Evolutionary conservation across 1,284 basidiomycete species (phyloP), one percentile per base, ranked within the genome.

Genomic region (Marasmius oreades): DNA sequence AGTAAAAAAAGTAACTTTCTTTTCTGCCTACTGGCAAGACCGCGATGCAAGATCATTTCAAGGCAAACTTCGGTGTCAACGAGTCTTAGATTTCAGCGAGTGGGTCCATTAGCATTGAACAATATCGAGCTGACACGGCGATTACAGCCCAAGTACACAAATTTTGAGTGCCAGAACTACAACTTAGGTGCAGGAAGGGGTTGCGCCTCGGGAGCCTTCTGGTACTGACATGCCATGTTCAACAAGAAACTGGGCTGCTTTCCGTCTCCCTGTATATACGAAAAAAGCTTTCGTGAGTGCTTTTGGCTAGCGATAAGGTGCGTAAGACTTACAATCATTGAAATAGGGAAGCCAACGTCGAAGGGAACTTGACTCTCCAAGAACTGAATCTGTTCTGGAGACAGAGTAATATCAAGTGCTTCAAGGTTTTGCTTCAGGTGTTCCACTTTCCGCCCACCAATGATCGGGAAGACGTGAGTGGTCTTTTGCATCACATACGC

Each of bases 391-490:
- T 77, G 75, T 52, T 74, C 71, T 3, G 60, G 54, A 1, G 66
- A 64, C 36, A 79, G 67, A 5, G 62, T 58, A 47, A 80, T 66
- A 16, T 67, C 63, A 18, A 80, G 67, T 0, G 75, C 73, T 34
- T 74, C 66, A 43, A 79, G 63, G 62, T 79, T 79, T 18, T 64
- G 70, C 39, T 68, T 20, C 0, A 79, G 63, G 20, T 80, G 75
- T 52, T 77, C 70, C 45, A 76, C 64, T 61, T 76, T 78, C 44
- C 77, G 69, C 0, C 74, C 73, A 1, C 77, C 76, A 16, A 77
- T 59, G 46, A 76, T 67, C 0, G 76, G 76, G 59, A 76, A 77
- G 10, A 77, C 73, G 57, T 76, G 70, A 0, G 76, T 68, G 1
- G 67, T 63, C 61, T 76, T 75, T 56, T 72, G 69, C 70, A 76